Base-by-base conservation (phyloP, 1,284 basidiomycete species). In the Kwoniella shivajii region DNA sequence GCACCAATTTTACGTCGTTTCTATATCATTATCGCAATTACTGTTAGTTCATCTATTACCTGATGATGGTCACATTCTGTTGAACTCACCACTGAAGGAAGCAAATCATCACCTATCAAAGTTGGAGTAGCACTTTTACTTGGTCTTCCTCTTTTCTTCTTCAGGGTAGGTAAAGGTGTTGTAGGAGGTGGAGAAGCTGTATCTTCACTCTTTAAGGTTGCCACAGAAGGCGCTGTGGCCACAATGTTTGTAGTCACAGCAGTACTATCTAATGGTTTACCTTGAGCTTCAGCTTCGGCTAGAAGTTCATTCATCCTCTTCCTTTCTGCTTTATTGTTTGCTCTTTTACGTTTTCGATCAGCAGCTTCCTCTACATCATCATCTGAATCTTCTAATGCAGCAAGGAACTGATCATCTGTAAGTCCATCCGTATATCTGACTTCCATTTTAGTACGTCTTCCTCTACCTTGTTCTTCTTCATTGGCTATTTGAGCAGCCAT, bases 381-480 rank as follows among this genome's bases (percentile, higher is more conserved):
- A 52, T 74, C 77, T 22, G 92, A 89, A 37, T 89, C 90, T 36
- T 92, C 90, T 52, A 96, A 78, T 33, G 92, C 91, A 82, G 89
- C 84, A 34, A 90, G 85, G 88, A 90, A 98, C 67, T 95, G 89
- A 72, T 97, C 93, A 69, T 98, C 94, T 52, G 87, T 89, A 50
- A 98, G 82, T 18, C 93, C 94, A 73, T 98, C 95, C 62, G 90
- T 94, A 76, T 99, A 99, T 72, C 87, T 89, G 54, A 99, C 92
- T 30, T 88, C 84, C 54, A 85, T 88, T 64, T 90, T 84, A 56
- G 86, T 85, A 56, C 95, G 84, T 72, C 91, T 88, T 39, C 94
- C 92, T 60, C 91, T 85, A 44, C 90, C 90, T 69, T 69, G 88
- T 51, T 85, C 81, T 34, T 90, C 87, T 38, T 90, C 70, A 33